Evolutionary conservation across 1,139 yeast genomes (phyloP).

Genomic region (Debaryomycetaceae sp.): DNA sequence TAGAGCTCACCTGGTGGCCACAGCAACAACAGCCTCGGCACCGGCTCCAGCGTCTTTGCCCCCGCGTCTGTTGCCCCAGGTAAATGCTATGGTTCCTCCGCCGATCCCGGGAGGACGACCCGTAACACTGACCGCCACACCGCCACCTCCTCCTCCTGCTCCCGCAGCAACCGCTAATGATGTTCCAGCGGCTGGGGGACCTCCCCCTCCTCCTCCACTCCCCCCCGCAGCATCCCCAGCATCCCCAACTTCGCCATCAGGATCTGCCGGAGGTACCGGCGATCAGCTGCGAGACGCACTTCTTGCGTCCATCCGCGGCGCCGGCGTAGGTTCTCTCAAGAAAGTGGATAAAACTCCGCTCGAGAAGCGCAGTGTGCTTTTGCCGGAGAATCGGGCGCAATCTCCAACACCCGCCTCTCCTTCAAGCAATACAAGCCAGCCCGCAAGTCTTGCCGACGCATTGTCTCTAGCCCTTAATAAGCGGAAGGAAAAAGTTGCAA

Average conservation of each 20-base stretch:
- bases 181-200: conserved; percentile 4
- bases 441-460: conserved; percentile 71
- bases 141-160: conserved; percentile 5
- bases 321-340: conserved; percentile 57
- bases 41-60: background rate
- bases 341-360: conserved; percentile 77
- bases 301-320: conserved; percentile 73
- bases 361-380: conserved; percentile 63
- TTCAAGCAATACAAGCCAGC: conserved; percentile 32
- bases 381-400: conserved; percentile 66
- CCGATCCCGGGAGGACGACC: conserved; percentile 3
- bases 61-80: conserved; percentile 4
- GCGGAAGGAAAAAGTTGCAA: conserved; percentile 74
- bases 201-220: conserved; percentile 23
- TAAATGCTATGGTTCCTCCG: conserved; percentile 2
- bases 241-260: conserved; percentile 13
- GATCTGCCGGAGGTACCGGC: conserved; percentile 11
- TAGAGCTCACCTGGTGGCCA: conserved; percentile 3
- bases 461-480: conserved; percentile 75
- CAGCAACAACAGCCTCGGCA: background rate
- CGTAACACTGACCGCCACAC: too few species aligned
- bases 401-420: conserved; percentile 19
- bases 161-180: conserved; percentile 1
- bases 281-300: conserved; percentile 71
- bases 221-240: conserved; percentile 17